A percentile compares a stretch with the other conserved stretches of the same genome.
Conservation (phyloP, 179 eudicot genomes). For the Silene coronaria region DNA sequence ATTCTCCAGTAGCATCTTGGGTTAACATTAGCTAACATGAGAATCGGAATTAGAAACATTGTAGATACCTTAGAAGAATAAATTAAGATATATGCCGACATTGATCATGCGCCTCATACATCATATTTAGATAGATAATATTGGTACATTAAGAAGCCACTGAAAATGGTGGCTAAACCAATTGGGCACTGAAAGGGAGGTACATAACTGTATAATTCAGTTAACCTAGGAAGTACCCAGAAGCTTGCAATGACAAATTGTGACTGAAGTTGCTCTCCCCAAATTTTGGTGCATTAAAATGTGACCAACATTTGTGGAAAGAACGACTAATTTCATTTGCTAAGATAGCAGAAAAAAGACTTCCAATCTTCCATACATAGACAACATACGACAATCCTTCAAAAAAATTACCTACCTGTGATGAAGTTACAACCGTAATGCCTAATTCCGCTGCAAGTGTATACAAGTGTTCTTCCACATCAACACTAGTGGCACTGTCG, state of each 20-base stretch:
- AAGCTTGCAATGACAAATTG: neutral
- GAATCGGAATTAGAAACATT: neutral
- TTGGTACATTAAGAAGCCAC: constrained; percentile 4
- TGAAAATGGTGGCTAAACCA: neutral
- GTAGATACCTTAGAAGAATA: neutral
- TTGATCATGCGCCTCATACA: neutral
- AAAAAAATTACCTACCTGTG: constrained; percentile 52
- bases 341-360: neutral
- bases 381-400: neutral
- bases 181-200: neutral
- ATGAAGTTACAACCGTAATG: constrained; percentile 84
- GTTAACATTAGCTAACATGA: neutral
- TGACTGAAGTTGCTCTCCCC: neutral
- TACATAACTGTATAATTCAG: neutral
- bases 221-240: neutral
- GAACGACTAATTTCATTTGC: neutral
- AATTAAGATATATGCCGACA: neutral
- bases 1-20: neutral
- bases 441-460: constrained; percentile 61
- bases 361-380: too few species aligned
- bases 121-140: neutral
- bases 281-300: neutral
- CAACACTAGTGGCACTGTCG: constrained; percentile 92
- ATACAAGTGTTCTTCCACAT: constrained; percentile 96
- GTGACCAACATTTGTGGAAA: neutral